Conservation (phyloP, 441 rosid genomes). For the Gossypium davidsonii region DNA sequence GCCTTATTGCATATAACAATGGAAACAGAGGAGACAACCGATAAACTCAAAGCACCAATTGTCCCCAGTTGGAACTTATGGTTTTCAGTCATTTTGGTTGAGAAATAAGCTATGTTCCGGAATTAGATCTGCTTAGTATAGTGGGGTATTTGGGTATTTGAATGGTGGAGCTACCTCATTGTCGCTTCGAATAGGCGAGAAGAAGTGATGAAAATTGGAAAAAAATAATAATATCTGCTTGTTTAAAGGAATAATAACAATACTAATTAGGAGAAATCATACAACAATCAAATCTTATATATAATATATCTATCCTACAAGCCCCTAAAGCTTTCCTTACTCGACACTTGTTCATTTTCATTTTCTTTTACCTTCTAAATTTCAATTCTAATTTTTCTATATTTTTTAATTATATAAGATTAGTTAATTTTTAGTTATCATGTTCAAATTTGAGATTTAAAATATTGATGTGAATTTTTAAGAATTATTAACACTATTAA, state of each 20-base stretch:
- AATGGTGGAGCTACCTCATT: not conserved
- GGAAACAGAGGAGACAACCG: slow-evolving; percentile 92
- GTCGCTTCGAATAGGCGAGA: not conserved
- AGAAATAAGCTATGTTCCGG: not conserved
- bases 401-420: no score
- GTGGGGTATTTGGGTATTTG: not conserved
- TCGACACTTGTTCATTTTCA: no score
- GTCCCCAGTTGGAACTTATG: slow-evolving; percentile 92
- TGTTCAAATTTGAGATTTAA: no score
- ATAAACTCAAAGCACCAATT: slow-evolving; percentile 79
- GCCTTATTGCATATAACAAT: slow-evolving; percentile 98
- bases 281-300: no score
- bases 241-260: not conserved
- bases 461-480: no score
- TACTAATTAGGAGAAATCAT: no score
- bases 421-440: no score
- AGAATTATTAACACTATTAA: no score
- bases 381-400: no score
- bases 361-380: no score
- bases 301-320: no score
- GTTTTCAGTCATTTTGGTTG: slow-evolving; percentile 55
- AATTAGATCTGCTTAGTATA: not conserved
- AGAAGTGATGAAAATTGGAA: not conserved
- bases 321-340: no score
- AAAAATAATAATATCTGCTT: not conserved